These are phyloP conservation scores for Centella asiatica DNA, from an alignment of 129 eudicot genomes.

Conservation along the genomic window DNA sequence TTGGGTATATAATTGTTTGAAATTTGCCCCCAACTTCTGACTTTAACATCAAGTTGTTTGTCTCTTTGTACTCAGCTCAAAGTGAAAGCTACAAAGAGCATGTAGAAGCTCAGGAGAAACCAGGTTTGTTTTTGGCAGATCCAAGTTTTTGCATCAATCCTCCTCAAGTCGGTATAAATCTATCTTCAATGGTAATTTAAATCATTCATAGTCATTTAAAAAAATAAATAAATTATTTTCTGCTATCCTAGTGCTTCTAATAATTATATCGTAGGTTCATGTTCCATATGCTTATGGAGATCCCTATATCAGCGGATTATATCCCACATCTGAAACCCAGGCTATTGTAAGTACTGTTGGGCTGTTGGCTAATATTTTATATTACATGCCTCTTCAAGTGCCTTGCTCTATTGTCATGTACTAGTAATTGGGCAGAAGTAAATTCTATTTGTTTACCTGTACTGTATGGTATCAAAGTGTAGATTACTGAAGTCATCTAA, in stretches of 20 bases:
- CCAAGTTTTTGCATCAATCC: constrained; percentile 40
- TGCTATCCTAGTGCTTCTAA: too few relatives aligned
- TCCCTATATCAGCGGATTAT: constrained; percentile 47
- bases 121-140: constrained; percentile 39
- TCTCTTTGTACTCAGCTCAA: constrained; percentile 25
- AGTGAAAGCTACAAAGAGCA: constrained; percentile 45
- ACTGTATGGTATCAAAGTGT: too few relatives aligned
- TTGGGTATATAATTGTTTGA: too few relatives aligned
- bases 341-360: constrained; percentile 55
- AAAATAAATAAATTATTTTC: not conserved
- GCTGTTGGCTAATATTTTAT: too few relatives aligned
- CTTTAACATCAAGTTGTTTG: not conserved
- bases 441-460: too few relatives aligned
- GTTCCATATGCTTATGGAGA: constrained; percentile 54
- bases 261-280: too few relatives aligned
- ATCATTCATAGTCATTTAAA: not conserved
- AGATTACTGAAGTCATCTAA: too few relatives aligned
- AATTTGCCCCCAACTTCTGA: not conserved
- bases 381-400: too few relatives aligned
- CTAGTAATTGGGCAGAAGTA: too few relatives aligned
- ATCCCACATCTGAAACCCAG: constrained; percentile 62
- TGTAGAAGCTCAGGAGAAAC: constrained; percentile 39
- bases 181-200: constrained; percentile 29
- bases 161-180: constrained; percentile 36
- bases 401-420: too few relatives aligned